phyloP scores from a whole-genome alignment of 2,329 filamentous ascomycete genomes.

The Grosmannia serpens region DNA sequence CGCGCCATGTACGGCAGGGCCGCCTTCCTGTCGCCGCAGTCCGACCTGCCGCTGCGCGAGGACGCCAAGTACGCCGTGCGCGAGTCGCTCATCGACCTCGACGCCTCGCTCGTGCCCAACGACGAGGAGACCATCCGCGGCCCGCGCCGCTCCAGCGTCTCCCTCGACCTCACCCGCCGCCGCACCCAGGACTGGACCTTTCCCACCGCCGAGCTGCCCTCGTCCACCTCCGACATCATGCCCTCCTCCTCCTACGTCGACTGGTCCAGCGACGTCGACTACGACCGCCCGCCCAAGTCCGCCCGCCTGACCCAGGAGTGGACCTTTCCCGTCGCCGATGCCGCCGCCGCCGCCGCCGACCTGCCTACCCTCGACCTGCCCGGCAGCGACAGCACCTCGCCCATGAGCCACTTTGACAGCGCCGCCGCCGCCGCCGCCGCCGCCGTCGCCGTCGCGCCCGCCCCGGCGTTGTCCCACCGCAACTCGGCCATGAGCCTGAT shows the following conservation, averaged over 20 bases:
- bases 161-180: conserved; percentile 30
- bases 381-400: conserved; percentile 23
- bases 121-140: conserved; percentile 37
- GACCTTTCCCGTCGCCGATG: background rate
- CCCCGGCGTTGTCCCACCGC: conserved; percentile 15
- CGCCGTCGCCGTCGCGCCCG: conserved; percentile 8
- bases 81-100: conserved; percentile 54
- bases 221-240: conserved; percentile 33
- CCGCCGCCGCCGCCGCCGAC: conserved; percentile 21
- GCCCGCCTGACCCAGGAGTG: background rate
- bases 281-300: background rate
- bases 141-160: conserved; percentile 43
- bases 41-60: conserved; percentile 48
- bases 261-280: conserved; percentile 14
- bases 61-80: conserved; percentile 38
- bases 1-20: conserved; percentile 43
- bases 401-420: conserved; percentile 14
- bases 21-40: conserved; percentile 22
- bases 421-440: conserved; percentile 15
- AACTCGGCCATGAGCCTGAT: conserved; percentile 23
- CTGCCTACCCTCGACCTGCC: conserved; percentile 29
- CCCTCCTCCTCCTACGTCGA: conserved; percentile 35
- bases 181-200: conserved; percentile 41
- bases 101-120: conserved; percentile 40
- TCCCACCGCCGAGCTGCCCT: conserved; percentile 34